These are phyloP conservation scores for Trametes meyenii DNA, from an alignment of 768 basidiomycete species.

Conservation along the genomic window DNA sequence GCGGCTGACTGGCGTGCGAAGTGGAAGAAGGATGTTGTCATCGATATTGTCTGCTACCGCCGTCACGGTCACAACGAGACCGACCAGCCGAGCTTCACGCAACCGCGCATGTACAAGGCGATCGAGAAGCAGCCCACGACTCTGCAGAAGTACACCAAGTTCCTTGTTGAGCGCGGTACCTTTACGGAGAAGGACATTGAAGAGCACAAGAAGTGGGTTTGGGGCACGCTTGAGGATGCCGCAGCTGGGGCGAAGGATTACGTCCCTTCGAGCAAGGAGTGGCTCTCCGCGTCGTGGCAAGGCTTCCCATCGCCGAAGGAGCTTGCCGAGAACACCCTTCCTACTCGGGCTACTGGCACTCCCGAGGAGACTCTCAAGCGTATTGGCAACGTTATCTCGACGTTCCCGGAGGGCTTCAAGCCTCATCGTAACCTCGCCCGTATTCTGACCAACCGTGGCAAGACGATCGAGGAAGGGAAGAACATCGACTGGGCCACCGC, in stretches of 20 bases:
- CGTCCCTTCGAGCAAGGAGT: slow-evolving; percentile 91
- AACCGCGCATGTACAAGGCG: slow-evolving; percentile 97
- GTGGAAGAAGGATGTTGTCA: slow-evolving; percentile 98
- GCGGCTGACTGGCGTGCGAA: slow-evolving; percentile 98
- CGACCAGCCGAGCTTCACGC: slow-evolving; percentile 98
- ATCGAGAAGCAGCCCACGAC: slow-evolving; percentile 94
- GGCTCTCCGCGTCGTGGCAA: slow-evolving; percentile 97
- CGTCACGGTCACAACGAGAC: slow-evolving; percentile 99
- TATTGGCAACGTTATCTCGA: slow-evolving; percentile 86
- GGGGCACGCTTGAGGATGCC: slow-evolving; percentile 98
- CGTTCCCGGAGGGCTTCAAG: slow-evolving; percentile 82
- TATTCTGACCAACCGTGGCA: slow-evolving; percentile 85
- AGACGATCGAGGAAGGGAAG: slow-evolving; percentile 86
- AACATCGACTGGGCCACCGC: slow-evolving; percentile 99
- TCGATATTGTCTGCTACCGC: slow-evolving; percentile 99
- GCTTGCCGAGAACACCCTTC: slow-evolving; percentile 88
- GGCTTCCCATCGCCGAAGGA: slow-evolving; percentile 98
- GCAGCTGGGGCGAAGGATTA: slow-evolving; percentile 95
- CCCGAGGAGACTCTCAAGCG: slow-evolving; percentile 75
- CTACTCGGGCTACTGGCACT: slow-evolving; percentile 86
- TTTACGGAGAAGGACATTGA: slow-evolving; percentile 97
- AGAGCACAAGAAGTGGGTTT: slow-evolving; percentile 99
- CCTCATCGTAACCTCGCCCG: slow-evolving; percentile 93
- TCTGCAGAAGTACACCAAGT: slow-evolving; percentile 89
- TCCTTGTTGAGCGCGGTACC: slow-evolving; percentile 85